Base-by-base conservation (phyloP, 1,284 basidiomycete species). In the Bjerkandera adusta region DNA sequence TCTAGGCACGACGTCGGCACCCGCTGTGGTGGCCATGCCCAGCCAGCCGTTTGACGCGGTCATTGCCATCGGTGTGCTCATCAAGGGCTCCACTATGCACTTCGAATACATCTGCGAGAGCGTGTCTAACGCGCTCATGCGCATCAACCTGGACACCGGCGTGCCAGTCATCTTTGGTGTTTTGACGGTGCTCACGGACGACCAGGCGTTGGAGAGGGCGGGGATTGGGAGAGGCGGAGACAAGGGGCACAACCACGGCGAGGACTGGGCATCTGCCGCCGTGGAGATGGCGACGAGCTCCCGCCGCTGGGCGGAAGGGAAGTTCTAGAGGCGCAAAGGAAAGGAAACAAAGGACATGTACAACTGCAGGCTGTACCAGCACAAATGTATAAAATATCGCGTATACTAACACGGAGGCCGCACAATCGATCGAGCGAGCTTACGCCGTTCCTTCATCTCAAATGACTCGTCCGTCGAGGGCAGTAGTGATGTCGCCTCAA, bases 131-230 rank as follows among this genome's bases (percentile, higher is more conserved):
- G 94, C 87, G 30, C 75, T 99, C 57, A 99, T 98, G 96, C 81
- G 83, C 54, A 81, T 97, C 21, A 92, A 95, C 64, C 73, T 98
- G 57, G 95, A 99, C 67, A 86, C 88, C 2, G 91, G 92, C 16
- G 81, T 90, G n/a, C 96, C 96, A 0, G 92, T 99, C 59, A 89
- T 99, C 54, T 96, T 98, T 65, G 97, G 97, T 26, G 92, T 99
- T 11, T 72, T 99, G 58, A 99, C 96, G 12, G 91, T 85, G 33
- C 77, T 99, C 53, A 91, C 76, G 38, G 96, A 99, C 51, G 90
- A 96, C 57, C 96, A 99, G 71, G 97, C 97, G 13, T 67, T 97
- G 58, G 89, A 94, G 61, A 73, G 96, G 50, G 92, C 94, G 13
- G 96, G 97, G 3, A 70, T 98, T 36, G 85, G 82, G 3, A 71